phyloP scores from a whole-genome alignment of 139 green algal genomes.

The Microglena sp. region DNA sequence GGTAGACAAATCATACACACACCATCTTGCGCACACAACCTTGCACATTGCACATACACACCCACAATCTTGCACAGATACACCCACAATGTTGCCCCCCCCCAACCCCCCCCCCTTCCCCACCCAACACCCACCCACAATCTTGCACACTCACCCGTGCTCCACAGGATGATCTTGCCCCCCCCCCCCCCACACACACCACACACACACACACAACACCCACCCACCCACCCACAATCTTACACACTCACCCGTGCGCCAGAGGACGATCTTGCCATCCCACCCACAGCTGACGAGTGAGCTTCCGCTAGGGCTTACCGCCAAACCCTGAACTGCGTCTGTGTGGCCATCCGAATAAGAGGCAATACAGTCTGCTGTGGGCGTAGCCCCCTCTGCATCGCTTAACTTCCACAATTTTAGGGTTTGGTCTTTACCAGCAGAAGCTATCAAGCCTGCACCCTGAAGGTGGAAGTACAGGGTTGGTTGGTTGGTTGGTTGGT shows the following conservation, averaged over 20 bases:
- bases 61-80: too few species aligned
- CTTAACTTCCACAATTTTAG: slow-evolving; percentile 42
- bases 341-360: slow-evolving; percentile 46
- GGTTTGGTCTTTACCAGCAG: slow-evolving; percentile 44
- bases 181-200: not conserved
- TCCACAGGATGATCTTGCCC: too few species aligned
- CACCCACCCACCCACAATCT: not conserved
- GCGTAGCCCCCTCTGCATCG: not conserved
- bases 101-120: not conserved
- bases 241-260: slow-evolving; percentile 32
- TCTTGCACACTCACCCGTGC: slow-evolving; percentile 1
- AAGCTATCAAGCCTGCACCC: too few species aligned
- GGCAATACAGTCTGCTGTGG: slow-evolving; percentile 16
- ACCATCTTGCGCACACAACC: too few species aligned
- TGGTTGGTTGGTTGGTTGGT: too few species aligned
- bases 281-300: slow-evolving; percentile 48
- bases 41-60: too few species aligned
- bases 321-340: slow-evolving; percentile 47
- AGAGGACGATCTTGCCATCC: slow-evolving; percentile 61
- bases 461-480: too few species aligned
- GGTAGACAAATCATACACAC: too few species aligned
- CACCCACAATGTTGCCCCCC: too few species aligned
- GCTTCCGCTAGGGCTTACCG: slow-evolving; percentile 25
- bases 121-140: not conserved
- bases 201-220: not conserved